Evolutionary conservation across 2,329 filamentous ascomycete genomes (phyloP).

Genomic region (Aspergillus terreus): DNA sequence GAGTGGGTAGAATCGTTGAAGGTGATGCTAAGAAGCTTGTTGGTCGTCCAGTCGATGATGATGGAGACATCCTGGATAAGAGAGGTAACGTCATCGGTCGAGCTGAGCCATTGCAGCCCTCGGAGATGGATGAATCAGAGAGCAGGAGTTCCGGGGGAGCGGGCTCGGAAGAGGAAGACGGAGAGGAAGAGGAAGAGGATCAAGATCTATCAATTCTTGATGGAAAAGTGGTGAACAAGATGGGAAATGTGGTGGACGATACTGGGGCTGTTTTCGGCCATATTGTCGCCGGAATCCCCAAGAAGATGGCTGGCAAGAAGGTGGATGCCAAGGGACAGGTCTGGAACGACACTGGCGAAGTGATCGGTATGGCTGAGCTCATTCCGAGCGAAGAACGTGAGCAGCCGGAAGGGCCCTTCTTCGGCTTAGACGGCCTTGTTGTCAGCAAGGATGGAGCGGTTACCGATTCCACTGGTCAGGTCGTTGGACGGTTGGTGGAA

Average conservation of each 20-base stretch:
- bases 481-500: constrained; percentile 67
- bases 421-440: constrained; percentile 53
- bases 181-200: constrained; percentile 46
- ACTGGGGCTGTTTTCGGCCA: constrained; percentile 54
- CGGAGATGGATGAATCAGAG: constrained; percentile 28
- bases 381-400: constrained; percentile 52
- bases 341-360: constrained; percentile 51
- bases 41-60: constrained; percentile 58
- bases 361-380: constrained; percentile 55
- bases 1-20: constrained; percentile 51
- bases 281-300: constrained; percentile 54
- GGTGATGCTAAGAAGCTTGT: constrained; percentile 59
- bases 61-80: constrained; percentile 61
- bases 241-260: constrained; percentile 52
- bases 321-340: constrained; percentile 54
- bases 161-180: constrained; percentile 41
- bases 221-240: constrained; percentile 55
- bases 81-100: constrained; percentile 60
- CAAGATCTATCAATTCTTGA: constrained; percentile 53
- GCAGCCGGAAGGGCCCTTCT: constrained; percentile 54
- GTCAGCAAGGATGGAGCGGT: constrained; percentile 58
- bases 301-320: constrained; percentile 54
- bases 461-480: constrained; percentile 73
- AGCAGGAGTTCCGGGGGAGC: background rate
- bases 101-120: constrained; percentile 50